Conservation (phyloP, 345 rosid genomes). For the Aegle marmelos region DNA sequence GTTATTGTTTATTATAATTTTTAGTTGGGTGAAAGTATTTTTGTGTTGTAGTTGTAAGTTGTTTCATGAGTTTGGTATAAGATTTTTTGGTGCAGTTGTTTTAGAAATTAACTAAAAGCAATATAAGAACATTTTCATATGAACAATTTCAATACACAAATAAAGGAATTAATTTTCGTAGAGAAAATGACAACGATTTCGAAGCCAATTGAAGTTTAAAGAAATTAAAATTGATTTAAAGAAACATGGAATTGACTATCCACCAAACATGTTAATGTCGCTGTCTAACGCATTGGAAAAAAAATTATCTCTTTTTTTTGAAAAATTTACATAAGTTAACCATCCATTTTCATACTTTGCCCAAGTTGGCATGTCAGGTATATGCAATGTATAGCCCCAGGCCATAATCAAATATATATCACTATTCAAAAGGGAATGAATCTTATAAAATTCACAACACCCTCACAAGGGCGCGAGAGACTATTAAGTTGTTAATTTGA, state of each 20-base stretch:
- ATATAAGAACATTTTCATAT: background rate
- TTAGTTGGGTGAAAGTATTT: too few species aligned
- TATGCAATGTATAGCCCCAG: too few species aligned
- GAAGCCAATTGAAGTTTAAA: background rate
- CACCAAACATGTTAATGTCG: background rate
- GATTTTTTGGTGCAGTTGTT: background rate
- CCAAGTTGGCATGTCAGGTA: too few species aligned
- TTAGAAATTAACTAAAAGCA: background rate
- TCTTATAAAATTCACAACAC: too few species aligned
- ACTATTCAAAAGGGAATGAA: too few species aligned
- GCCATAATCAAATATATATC: too few species aligned
- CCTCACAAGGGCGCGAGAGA: too few species aligned
- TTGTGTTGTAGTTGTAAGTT: background rate
- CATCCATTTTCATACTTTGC: too few species aligned
- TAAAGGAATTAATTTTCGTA: background rate
- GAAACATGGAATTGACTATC: slow-evolving; percentile 12
- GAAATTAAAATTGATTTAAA: background rate
- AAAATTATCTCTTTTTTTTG: too few species aligned
- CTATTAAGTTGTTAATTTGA: too few species aligned
- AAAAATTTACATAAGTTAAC: too few species aligned
- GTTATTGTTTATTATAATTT: background rate
- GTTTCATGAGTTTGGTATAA: background rate
- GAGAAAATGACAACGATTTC: background rate
- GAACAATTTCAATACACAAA: background rate
- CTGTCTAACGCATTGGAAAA: background rate